Percentiles rank a stretch among this genome's conserved stretches.
phyloP scores from a whole-genome alignment of 176 grass and related monocot species.

The Triticum urartu region DNA sequence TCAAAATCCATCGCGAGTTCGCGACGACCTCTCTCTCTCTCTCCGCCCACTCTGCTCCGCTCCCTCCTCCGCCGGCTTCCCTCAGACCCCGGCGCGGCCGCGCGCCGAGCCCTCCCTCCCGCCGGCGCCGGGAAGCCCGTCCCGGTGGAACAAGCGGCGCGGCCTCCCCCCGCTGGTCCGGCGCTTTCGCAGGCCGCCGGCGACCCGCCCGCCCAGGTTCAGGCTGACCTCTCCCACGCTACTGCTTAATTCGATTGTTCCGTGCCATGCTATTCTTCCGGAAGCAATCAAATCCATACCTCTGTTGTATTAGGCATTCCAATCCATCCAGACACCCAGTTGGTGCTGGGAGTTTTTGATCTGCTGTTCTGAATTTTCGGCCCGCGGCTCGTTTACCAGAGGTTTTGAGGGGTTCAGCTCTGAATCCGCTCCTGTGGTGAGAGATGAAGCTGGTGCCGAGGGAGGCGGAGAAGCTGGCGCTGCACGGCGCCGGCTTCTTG shows the following conservation, averaged over 20 bases:
- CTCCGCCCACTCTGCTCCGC: neutral
- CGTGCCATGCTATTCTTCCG: neutral
- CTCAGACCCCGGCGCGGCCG: neutral
- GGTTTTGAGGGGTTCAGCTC: neutral
- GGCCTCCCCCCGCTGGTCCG: neutral
- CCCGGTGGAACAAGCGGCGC: neutral
- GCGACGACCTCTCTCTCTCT: neutral
- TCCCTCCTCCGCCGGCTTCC: neutral
- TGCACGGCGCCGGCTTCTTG: constrained; percentile 87
- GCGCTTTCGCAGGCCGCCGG: neutral
- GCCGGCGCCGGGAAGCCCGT: neutral
- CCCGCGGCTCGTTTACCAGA: neutral
- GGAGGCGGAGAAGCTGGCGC: constrained; percentile 75
- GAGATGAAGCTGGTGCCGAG: constrained; percentile 75
- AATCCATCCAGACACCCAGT: neutral
- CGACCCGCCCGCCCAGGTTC: neutral
- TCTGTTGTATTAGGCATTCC: neutral
- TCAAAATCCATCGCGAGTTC: neutral
- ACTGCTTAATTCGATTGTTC: neutral
- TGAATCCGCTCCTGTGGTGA: neutral
- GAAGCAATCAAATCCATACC: neutral
- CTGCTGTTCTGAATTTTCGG: neutral
- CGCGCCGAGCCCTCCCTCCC: neutral
- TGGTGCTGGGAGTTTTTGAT: neutral
- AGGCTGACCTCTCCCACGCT: neutral